Evolutionary conservation across 495 filamentous ascomycete species (phyloP), one percentile per base, ranked within the genome.

Genomic region (Geoglossum glabrum): DNA sequence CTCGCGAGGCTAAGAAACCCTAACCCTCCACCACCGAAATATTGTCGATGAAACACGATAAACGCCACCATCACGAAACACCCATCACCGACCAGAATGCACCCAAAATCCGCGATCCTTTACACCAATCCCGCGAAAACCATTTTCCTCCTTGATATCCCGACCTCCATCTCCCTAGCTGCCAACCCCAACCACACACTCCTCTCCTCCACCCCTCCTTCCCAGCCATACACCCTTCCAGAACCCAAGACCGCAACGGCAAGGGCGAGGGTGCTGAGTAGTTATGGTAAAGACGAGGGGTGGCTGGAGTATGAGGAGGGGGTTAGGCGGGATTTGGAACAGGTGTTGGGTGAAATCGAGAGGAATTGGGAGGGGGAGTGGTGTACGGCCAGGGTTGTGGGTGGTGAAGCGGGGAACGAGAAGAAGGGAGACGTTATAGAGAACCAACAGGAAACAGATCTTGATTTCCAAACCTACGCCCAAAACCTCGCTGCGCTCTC

Each of bases 81-180:
- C 43, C 23, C 52, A 55, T 19, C 27, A 57, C 71, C 70, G n/a
- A n/a, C n/a, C n/a, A n/a, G n/a, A n/a, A n/a, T n/a, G n/a, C n/a
- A n/a, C n/a, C n/a, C n/a, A n/a, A n/a, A n/a, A n/a, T n/a, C n/a
- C n/a, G n/a, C n/a, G n/a, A 26, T 81, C 17, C 70, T 85, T 26
- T 81, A 76, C 64, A 69, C 77, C 54, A 78, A 77, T 59, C 25
- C 54, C 17, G 57, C 65, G 1, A 52, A 65, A 4, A 72, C 71
- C 3, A 60, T 76, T 21, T 75, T 76, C 34, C 67, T 86, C 15
- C 60, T 86, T 46, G 83, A 86, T 62, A 79, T 83, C 23, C 83
- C 83, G 17, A 60, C 61, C n/a, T 85, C 83, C 2, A 82, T 86
- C 58, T 59, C 64, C 52, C 30, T 55, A n/a, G n/a, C 23, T 71